Conservation (phyloP, 2,329 filamentous ascomycete genomes). For the Colletotrichum magnum region DNA sequence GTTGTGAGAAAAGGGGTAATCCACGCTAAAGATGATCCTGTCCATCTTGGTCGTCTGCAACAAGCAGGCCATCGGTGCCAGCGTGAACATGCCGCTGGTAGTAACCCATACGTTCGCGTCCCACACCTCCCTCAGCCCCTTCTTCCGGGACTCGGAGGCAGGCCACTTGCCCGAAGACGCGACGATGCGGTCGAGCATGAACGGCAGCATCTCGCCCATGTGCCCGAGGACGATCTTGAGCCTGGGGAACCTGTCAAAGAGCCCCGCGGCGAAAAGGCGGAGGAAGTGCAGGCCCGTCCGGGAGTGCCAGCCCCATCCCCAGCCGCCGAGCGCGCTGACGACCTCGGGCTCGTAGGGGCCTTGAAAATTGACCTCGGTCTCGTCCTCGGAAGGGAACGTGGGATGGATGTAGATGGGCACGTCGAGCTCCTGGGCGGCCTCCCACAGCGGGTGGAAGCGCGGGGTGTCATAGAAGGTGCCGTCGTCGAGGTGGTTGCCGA, state of each 20-base stretch:
- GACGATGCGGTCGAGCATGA: conserved; percentile 63
- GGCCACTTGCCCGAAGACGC: conserved; percentile 33
- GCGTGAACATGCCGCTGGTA: conserved; percentile 66
- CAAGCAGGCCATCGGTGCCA: conserved; percentile 62
- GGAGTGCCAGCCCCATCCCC: conserved; percentile 35
- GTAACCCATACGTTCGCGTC: conserved; percentile 71
- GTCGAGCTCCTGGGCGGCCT: conserved; percentile 58
- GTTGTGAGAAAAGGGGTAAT: conserved; percentile 69
- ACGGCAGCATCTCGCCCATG: conserved; percentile 65
- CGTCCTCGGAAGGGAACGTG: conserved; percentile 40
- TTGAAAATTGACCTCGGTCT: conserved; percentile 23
- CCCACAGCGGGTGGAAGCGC: conserved; percentile 48
- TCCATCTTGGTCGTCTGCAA: conserved; percentile 61
- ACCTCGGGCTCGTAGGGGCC: conserved; percentile 65
- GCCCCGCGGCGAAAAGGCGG: conserved; percentile 51
- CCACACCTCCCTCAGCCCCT: conserved; percentile 65
- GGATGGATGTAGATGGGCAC: conserved; percentile 68
- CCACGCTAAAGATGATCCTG: conserved; percentile 68
- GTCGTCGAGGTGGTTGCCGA: conserved; percentile 42
- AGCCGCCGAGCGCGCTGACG: conserved; percentile 70
- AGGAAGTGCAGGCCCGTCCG: conserved; percentile 48
- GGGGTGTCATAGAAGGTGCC: conserved; percentile 49
- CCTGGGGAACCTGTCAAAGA: conserved; percentile 53
- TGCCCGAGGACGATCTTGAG: conserved; percentile 58
- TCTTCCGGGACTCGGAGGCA: conserved; percentile 47